A percentile compares a stretch with the other conserved stretches of the same genome.
phyloP scores from a whole-genome alignment of 2,329 filamentous ascomycete species.

The Colletotrichum echinochloae region DNA sequence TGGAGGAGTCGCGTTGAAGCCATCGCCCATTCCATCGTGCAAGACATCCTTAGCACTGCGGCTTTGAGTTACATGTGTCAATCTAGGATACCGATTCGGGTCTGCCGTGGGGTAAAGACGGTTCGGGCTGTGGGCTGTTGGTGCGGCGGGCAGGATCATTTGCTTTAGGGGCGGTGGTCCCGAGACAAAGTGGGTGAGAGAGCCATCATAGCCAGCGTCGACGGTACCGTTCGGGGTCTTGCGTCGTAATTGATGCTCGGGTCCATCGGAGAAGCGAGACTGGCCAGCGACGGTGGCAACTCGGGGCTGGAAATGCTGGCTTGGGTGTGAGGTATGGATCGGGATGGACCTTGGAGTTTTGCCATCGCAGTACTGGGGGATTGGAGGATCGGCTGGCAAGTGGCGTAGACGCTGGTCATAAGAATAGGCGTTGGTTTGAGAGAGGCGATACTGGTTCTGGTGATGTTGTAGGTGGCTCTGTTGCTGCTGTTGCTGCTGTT shows the following conservation, averaged over 20 bases:
- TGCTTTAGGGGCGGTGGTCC: constrained; percentile 86
- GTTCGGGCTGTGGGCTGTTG: constrained; percentile 38
- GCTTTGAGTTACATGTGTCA: background rate
- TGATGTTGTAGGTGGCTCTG: constrained; percentile 42
- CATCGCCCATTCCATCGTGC: constrained; percentile 7
- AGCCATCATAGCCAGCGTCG: constrained; percentile 90
- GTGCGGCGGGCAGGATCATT: constrained; percentile 75
- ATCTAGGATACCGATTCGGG: background rate
- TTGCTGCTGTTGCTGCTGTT: constrained; percentile 42
- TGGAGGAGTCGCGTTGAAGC: background rate
- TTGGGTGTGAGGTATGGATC: constrained; percentile 52
- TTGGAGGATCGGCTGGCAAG: constrained; percentile 21
- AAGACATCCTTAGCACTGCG: constrained; percentile 3
- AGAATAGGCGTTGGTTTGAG: constrained; percentile 40
- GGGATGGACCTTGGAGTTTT: constrained; percentile 50
- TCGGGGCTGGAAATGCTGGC: constrained; percentile 45
- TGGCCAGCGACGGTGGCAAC: constrained; percentile 14
- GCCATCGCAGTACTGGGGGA: constrained; percentile 31
- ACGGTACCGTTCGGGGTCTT: constrained; percentile 97
- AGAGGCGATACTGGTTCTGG: constrained; percentile 44
- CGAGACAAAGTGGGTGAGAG: constrained; percentile 76
- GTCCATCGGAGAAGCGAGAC: constrained; percentile 47
- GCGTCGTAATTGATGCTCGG: constrained; percentile 84
- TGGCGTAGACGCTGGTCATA: constrained; percentile 43
- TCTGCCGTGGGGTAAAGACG: constrained; percentile 35